phyloP scores from a whole-genome alignment of 805 yeast species.

The Brettanomyces anomalus region DNA sequence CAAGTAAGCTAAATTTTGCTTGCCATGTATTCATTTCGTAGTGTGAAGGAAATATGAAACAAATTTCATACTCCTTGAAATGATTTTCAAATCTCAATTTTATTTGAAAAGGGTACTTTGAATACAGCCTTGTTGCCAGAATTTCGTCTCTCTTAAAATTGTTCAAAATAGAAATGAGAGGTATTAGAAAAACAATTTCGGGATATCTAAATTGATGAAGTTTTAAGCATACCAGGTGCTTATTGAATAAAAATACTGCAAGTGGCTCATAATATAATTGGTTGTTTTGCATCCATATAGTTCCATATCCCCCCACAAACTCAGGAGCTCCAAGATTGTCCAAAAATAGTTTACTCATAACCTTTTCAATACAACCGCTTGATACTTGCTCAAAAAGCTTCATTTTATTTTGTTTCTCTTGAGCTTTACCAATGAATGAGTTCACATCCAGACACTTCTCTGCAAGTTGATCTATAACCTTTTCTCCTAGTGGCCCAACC shows the following conservation, averaged over 20 bases:
- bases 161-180: slow-evolving; percentile 28
- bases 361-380: slow-evolving; percentile 4
- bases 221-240: slow-evolving; percentile 36
- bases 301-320: slow-evolving; percentile 33
- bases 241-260: slow-evolving; percentile 39
- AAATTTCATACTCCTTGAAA: slow-evolving; percentile 35
- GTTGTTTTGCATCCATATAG: slow-evolving; percentile 29
- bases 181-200: slow-evolving; percentile 38
- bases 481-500: slow-evolving; percentile 17
- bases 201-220: slow-evolving; percentile 15
- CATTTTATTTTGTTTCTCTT: slow-evolving; percentile 11
- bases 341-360: slow-evolving; percentile 23
- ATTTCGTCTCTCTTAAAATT: slow-evolving; percentile 14
- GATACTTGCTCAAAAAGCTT: slow-evolving; percentile 12
- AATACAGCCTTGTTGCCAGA: slow-evolving; percentile 18
- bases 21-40: slow-evolving; percentile 36
- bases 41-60: slow-evolving; percentile 25
- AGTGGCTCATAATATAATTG: slow-evolving; percentile 12
- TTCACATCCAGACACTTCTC: slow-evolving; percentile 16
- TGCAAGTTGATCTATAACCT: slow-evolving; percentile 12
- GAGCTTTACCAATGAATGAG: slow-evolving; percentile 13
- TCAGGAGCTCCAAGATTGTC: slow-evolving; percentile 39
- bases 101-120: slow-evolving; percentile 25
- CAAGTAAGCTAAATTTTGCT: slow-evolving; percentile 14
- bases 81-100: slow-evolving; percentile 40